Base-by-base conservation (phyloP, 305 asterid species). In the Fraxinus baroniana region DNA sequence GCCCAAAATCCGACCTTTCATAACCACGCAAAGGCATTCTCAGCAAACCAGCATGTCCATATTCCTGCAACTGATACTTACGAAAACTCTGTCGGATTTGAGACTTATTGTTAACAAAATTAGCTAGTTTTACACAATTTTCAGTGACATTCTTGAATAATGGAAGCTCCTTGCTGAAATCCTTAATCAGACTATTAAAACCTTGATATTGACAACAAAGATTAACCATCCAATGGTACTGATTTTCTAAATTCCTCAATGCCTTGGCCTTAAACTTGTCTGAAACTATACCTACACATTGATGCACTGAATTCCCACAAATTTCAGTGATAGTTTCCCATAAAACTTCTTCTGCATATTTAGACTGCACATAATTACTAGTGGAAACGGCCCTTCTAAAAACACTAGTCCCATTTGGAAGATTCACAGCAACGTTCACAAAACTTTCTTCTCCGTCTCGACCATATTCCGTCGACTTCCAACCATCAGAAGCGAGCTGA, bases 171-270 rank as follows among this genome's bases (percentile, higher is more conserved):
- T 87, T 92, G 1, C 84, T 83, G 62, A 96, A 93, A 77, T 96
- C 99, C 85, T 94, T 94, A 36, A 96, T 89, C 89, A 96, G 57
- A 52, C 87, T 79, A 82, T 57, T 84, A 90, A 94, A 90, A 3
- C 95, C 98, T 79, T 90, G 97, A 86, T 85, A 83, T 86, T 93
- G 98, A 81, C 99, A 96, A 83, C 91, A 90, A 77, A 96, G 88
- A 80, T 96, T 96, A 55, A 96, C 97, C 99, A 96, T 94, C 99
- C 99, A 93, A 18, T 87, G 92, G 82, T 96, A 93, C 78, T 88
- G 95, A 80, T 83, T 89, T 87, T 96, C 99, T 37, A 96, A 80
- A 84, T 86, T 91, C 84, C 89, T 87, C 88, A 96, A 86, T 3
- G 98, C 97, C 82, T 90, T 94, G 22, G 90, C 86, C 86, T 94